Percentiles rank a stretch among this genome's conserved stretches.
phyloP scores from a whole-genome alignment of 148 eudicot genomes.

The Selenicereus undatus region DNA sequence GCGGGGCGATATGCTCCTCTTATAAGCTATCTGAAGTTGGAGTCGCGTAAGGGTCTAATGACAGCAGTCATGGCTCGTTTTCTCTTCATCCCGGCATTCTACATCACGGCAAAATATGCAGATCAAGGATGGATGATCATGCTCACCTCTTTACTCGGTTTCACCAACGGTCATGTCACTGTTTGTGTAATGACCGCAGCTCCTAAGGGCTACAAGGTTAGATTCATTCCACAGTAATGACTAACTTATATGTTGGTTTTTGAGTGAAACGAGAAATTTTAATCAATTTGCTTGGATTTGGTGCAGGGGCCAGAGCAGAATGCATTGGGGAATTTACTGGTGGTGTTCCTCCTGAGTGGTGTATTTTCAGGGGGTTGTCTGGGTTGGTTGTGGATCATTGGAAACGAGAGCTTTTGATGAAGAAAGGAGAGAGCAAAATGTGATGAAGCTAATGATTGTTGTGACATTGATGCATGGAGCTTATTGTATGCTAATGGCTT shows the following conservation, averaged over 20 bases:
- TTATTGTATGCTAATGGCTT: too few relatives aligned
- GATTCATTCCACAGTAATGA: too few relatives aligned
- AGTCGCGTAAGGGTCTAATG: constrained; percentile 51
- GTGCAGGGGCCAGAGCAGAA: background rate
- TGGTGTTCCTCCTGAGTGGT: too few relatives aligned
- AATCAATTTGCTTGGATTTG: background rate
- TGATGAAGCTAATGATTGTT: too few relatives aligned
- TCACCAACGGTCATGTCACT: constrained; percentile 73
- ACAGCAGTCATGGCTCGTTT: constrained; percentile 37
- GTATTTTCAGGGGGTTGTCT: too few relatives aligned
- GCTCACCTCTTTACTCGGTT: constrained; percentile 54
- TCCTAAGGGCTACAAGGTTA: constrained; percentile 38
- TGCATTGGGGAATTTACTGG: too few relatives aligned
- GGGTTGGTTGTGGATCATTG: background rate
- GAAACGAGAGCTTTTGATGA: too few relatives aligned
- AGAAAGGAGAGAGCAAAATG: too few relatives aligned
- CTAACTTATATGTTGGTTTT: background rate
- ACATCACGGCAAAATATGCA: constrained; percentile 71
- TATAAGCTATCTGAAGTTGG: constrained; percentile 24
- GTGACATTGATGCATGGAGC: too few relatives aligned
- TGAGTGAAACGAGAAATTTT: background rate
- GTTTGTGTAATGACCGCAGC: constrained; percentile 71
- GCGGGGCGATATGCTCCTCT: constrained; percentile 51
- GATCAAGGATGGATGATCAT: constrained; percentile 78
- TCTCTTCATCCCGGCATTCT: constrained; percentile 55